Evolutionary conservation across 2,329 filamentous ascomycete genomes (phyloP).

Genomic region (Arachnopeziza araneosa): DNA sequence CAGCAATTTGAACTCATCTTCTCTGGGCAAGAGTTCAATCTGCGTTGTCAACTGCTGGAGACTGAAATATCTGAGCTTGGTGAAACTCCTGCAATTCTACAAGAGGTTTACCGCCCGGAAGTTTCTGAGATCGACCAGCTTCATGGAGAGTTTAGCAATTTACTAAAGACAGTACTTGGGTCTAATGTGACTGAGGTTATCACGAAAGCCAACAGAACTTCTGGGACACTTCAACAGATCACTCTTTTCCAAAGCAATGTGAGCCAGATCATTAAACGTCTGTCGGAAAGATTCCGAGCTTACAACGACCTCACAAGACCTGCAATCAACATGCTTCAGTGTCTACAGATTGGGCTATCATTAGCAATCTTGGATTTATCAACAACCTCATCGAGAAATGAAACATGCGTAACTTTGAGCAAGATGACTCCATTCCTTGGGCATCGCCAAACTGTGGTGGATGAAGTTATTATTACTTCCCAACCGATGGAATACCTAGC

Average conservation of each 20-base stretch:
- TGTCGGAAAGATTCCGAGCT: conserved; percentile 64
- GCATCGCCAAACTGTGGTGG: conserved; percentile 27
- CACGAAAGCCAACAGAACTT: conserved; percentile 15
- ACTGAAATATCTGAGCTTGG: conserved; percentile 60
- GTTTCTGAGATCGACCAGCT: conserved; percentile 63
- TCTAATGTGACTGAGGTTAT: conserved; percentile 17
- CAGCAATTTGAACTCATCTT: conserved; percentile 60
- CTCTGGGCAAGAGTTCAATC: conserved; percentile 61
- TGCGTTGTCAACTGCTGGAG: conserved; percentile 59
- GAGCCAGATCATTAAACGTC: conserved; percentile 62
- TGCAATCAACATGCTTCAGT: conserved; percentile 71
- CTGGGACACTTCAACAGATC: conserved; percentile 36
- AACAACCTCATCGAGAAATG: conserved; percentile 5
- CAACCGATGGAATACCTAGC: conserved; percentile 45
- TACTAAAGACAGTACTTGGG: conserved; percentile 47
- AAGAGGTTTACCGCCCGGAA: conserved; percentile 65
- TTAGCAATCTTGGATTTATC: conserved; percentile 39
- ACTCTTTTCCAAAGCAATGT: conserved; percentile 49
- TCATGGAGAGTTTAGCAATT: conserved; percentile 76
- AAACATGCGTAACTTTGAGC: conserved; percentile 32
- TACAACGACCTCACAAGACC: conserved; percentile 84
- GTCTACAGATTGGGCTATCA: conserved; percentile 69
- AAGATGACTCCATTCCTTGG: conserved; percentile 51
- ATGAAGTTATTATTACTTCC: conserved; percentile 11
- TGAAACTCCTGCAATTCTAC: conserved; percentile 56